Evolutionary conservation across 306 rosid genomes (phyloP).

Genomic region (Fragaria ananassa): DNA sequence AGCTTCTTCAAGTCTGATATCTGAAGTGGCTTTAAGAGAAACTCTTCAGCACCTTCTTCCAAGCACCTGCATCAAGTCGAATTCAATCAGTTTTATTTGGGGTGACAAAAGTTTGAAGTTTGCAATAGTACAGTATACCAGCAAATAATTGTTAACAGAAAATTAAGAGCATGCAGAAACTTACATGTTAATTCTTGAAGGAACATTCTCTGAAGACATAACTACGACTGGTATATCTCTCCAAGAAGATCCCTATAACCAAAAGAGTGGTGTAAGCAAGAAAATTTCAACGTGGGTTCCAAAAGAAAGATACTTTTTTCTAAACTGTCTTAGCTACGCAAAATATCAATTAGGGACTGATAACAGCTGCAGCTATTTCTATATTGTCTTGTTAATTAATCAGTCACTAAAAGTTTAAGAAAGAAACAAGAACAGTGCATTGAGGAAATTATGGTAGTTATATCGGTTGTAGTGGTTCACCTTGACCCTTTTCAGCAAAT

Average conservation of each 20-base stretch:
- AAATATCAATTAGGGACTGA: not conserved
- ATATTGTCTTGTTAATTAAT: not conserved
- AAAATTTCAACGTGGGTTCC: not conserved
- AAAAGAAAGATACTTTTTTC: not conserved
- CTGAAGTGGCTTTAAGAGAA: slow-evolving; percentile 85
- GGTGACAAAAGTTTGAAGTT: not conserved
- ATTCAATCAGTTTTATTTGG: not conserved
- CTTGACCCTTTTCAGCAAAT: slow-evolving; percentile 89
- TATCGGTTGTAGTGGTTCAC: slow-evolving; percentile 33
- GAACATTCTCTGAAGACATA: slow-evolving; percentile 97
- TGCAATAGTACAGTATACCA: not conserved
- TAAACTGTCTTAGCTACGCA: not conserved
- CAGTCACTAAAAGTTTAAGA: not conserved
- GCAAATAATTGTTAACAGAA: not conserved
- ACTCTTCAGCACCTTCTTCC: slow-evolving; percentile 92
- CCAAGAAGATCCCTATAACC: slow-evolving; percentile 86
- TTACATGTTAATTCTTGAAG: slow-evolving; percentile 85
- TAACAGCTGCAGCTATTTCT: not conserved
- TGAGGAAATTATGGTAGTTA: slow-evolving; percentile 6
- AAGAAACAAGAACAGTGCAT: not conserved
- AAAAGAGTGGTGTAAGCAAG: not conserved
- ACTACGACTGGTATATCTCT: slow-evolving; percentile 90
- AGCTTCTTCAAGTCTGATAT: slow-evolving; percentile 79
- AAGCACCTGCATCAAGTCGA: slow-evolving; percentile 56
- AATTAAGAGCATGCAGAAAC: not conserved